Conservation (phyloP, 805 yeast species). For the Isabelozyma pseudorhagii region DNA sequence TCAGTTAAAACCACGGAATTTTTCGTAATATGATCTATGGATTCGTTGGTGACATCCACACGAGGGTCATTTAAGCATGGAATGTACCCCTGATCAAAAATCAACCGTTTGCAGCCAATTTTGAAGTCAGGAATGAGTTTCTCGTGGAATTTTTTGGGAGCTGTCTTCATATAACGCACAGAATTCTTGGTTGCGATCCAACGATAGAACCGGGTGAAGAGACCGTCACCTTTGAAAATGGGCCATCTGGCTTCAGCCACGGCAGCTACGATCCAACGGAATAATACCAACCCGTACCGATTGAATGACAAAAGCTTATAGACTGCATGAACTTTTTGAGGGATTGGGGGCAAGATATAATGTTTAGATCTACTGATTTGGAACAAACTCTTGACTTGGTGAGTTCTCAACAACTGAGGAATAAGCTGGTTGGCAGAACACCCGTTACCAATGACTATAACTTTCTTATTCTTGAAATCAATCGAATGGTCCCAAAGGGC, state of each 20-base stretch:
- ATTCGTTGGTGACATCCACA: conserved; percentile 18
- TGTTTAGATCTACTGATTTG: conserved; percentile 36
- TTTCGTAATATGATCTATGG: conserved; percentile 24
- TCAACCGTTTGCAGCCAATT: conserved; percentile 40
- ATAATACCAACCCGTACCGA: conserved; percentile 23
- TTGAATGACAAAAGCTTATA: conserved; percentile 22
- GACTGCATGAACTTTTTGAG: conserved; percentile 14
- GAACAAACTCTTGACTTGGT: conserved; percentile 21
- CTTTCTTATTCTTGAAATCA: conserved; percentile 29
- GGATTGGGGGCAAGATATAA: conserved; percentile 38
- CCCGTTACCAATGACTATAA: conserved; percentile 40
- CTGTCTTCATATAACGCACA: conserved; percentile 20
- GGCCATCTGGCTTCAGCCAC: conserved; percentile 36
- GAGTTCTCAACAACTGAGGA: conserved; percentile 30
- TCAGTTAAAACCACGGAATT: conserved; percentile 24
- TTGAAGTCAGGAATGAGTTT: conserved; percentile 34
- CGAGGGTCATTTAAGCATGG: conserved; percentile 30
- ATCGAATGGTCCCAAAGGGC: conserved; percentile 36
- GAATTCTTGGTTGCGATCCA: conserved; percentile 17
- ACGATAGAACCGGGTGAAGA: conserved; percentile 23
- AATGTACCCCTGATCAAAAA: conserved; percentile 35
- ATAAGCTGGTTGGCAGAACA: conserved; percentile 42
- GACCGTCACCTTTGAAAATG: conserved; percentile 27
- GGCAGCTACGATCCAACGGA: conserved; percentile 24
- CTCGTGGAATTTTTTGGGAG: conserved; percentile 31